Base-by-base conservation (phyloP, 345 rosid species). In the Kandelia obovata region DNA sequence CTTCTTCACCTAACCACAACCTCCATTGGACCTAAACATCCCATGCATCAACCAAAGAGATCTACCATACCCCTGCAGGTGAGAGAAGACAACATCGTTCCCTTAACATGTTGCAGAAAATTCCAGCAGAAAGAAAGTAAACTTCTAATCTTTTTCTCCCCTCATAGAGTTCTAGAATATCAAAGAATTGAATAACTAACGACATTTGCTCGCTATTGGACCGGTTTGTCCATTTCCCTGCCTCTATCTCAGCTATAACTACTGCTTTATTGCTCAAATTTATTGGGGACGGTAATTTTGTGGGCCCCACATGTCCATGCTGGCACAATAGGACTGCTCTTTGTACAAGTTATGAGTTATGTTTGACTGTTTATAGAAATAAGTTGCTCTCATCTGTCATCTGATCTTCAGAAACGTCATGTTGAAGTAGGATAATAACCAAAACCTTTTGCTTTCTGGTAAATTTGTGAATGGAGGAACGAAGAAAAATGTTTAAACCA, bases 31-130 rank as follows among this genome's bases (percentile, higher is more conserved):
- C 66, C 69, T 67, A 52, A 76, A 76, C 80, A 76, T 76, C 27
- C 80, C 80, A 20, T 76, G 72, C 80, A 76, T 76, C 32, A 76
- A 47, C 80, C 80, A 76, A 25, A 76, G 80, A 28, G 65, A 25
- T 57, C 58, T 76, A 6, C 75, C 80, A 76, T 76, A 71, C 47
- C 80, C 80, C 79, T 75, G 79, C 15, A 60, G 34, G 1, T 9
- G 30, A 67, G 43, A 66, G 60, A 53, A 53, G 28, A 1, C 58
- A 39, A 7, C 15, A 39, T 39, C 47, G 13, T 28, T 8, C 43
- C 43, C 43, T 8, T 7, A 1, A 7, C 13, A 39, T 9, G 15
- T 10, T 11, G 15, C 13, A 39, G 15, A 11, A 39, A 39, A 39
- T 39, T 16, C 47, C 47, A 9, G 3, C 47, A 10, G 47, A 39